Base-by-base conservation (phyloP, 2,329 filamentous ascomycete genomes). In the Chaetomium strumarium region DNA sequence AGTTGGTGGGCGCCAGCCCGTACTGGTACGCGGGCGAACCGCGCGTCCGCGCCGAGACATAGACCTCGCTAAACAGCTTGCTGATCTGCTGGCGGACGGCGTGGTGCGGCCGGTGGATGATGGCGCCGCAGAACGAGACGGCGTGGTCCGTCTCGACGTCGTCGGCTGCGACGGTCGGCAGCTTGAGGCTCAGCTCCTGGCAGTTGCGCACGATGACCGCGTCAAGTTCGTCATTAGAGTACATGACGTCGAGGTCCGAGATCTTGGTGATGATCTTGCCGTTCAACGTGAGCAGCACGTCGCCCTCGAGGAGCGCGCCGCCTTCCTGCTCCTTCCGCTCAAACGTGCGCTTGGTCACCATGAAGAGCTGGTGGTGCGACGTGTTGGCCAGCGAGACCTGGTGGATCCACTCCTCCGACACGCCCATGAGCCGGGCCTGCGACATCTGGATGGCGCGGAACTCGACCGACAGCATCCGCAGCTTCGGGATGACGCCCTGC, bases 51-150 rank as follows among this genome's bases (percentile, higher is more conserved):
- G 90, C 90, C 34, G 88, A 93, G 37, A 99, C 91, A 68, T 99
- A 99, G 4, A 99, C 88, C 70, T 97, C 92, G 57, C 89, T 95
- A 67, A 96, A 92, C 30, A 99, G 79, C 70, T 95, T 95, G 70
- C 86, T 91, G 66, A 99, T 99, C 69, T 99, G 93, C 70, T 99
- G 93, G 19, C 93, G 83, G 10, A 99, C 95, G 46, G 93, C 93
- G 66, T 96, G 91, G 68, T 99, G 93, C 9, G 93, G 93, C 20
- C 88, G 84, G 68, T 99, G 93, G 41, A 99, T 75, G 14, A 96
- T 85, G 31, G 93, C 93, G 59, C 93, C 93, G 67, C 93, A 99
- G 75, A 99, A 99, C 34, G 89, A 88, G 54, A 99, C 84, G 1
- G 92, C 90, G 52, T 90, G 86, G 63, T 93, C 84, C 1, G 93